Conservation (phyloP, 768 basidiomycete species). For the Tylopilus balloui region DNA sequence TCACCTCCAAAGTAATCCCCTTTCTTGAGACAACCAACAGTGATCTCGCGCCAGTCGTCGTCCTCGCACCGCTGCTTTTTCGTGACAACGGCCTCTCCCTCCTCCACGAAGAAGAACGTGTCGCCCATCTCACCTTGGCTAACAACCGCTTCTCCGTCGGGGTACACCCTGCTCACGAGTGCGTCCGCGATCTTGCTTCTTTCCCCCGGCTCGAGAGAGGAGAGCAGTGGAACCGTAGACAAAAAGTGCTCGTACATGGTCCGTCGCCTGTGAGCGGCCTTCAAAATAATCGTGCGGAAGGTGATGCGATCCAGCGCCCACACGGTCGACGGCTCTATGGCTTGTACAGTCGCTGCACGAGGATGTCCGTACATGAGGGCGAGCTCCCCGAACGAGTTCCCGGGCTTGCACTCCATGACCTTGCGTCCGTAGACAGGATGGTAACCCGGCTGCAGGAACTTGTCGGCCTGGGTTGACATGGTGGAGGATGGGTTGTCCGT, state of each 20-base stretch:
- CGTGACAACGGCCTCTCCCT: conserved; percentile 84
- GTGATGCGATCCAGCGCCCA: conserved; percentile 98
- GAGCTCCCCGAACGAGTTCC: conserved; percentile 90
- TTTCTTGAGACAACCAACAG: conserved; percentile 73
- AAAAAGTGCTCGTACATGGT: conserved; percentile 98
- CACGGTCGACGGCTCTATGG: conserved; percentile 75
- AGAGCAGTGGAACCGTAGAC: conserved; percentile 81
- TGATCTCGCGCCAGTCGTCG: conserved; percentile 56
- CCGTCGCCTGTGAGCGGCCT: conserved; percentile 83
- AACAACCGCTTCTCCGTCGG: conserved; percentile 85
- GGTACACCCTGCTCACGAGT: conserved; percentile 75
- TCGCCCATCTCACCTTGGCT: conserved; percentile 93
- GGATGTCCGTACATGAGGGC: conserved; percentile 98
- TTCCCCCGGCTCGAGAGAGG: conserved; percentile 81
- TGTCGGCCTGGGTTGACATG: conserved; percentile 41
- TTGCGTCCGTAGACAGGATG: conserved; percentile 73
- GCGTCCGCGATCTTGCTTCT: conserved; percentile 97
- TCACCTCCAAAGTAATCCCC: conserved; percentile 98
- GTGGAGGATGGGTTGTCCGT: conserved; percentile 38
- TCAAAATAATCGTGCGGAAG: conserved; percentile 95
- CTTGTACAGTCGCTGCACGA: conserved; percentile 89
- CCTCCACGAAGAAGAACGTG: conserved; percentile 97
- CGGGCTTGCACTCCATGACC: conserved; percentile 81
- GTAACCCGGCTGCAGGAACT: conserved; percentile 58
- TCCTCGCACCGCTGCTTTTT: conserved; percentile 62